phyloP scores from a whole-genome alignment of 345 rosid species.

The Erysimum cheiranthoides region DNA sequence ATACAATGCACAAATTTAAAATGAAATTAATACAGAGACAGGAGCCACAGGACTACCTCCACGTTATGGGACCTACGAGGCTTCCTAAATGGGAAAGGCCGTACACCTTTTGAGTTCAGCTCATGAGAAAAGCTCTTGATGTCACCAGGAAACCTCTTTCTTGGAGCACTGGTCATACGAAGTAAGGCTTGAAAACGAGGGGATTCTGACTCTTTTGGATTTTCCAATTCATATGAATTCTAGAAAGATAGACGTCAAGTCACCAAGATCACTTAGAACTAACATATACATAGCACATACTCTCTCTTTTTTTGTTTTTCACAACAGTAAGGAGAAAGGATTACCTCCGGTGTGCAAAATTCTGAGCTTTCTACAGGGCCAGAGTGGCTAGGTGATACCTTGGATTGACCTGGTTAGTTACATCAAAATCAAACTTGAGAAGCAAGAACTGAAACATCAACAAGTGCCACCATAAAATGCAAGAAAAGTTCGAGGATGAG shows the following conservation, averaged over 20 bases:
- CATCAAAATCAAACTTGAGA: constrained; percentile 38
- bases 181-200: constrained; percentile 90
- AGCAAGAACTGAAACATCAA: constrained; percentile 14
- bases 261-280: constrained; percentile 23
- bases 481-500: neutral
- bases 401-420: constrained; percentile 52
- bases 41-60: constrained; percentile 57
- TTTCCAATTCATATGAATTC: constrained; percentile 60
- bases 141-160: constrained; percentile 79
- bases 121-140: constrained; percentile 97
- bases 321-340: constrained; percentile 17
- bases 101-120: constrained; percentile 86
- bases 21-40: constrained; percentile 1
- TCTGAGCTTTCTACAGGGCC: constrained; percentile 68
- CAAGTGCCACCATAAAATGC: neutral
- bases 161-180: constrained; percentile 85
- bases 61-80: constrained; percentile 71
- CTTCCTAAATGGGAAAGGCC: constrained; percentile 88
- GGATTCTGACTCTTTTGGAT: constrained; percentile 82
- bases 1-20: constrained; percentile 21
- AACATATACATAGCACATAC: constrained; percentile 3
- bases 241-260: constrained; percentile 43
- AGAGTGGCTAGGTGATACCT: constrained; percentile 55
- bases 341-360: constrained; percentile 73
- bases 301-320: neutral